phyloP scores from a whole-genome alignment of 306 rosid genomes.

The Pterocarpus santalinus region DNA sequence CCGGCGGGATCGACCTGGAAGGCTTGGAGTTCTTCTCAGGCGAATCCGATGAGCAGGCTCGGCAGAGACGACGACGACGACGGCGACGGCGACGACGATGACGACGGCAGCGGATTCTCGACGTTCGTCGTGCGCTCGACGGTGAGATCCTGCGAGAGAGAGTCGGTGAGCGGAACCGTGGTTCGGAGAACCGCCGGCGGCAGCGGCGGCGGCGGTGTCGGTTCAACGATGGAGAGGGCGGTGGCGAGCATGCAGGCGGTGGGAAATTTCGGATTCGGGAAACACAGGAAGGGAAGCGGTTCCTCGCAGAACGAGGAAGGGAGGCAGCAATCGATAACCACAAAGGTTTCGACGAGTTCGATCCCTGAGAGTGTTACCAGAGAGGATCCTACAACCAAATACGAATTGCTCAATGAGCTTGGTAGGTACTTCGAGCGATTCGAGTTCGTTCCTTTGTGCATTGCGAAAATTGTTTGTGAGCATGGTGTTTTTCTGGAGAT shows the following conservation, averaged over 20 bases:
- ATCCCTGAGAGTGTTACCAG: conserved; percentile 88
- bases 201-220: conserved; percentile 42
- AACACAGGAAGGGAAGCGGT: conserved; percentile 71
- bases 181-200: conserved; percentile 56
- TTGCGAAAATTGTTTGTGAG: background rate
- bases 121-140: conserved; percentile 79
- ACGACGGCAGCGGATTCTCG: conserved; percentile 63
- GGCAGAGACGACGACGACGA: conserved; percentile 42
- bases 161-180: conserved; percentile 72
- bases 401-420: conserved; percentile 95
- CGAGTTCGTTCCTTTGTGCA: background rate
- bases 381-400: conserved; percentile 91
- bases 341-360: conserved; percentile 86
- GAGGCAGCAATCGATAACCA: conserved; percentile 54
- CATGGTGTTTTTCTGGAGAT: background rate
- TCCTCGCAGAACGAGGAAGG: conserved; percentile 71
- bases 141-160: conserved; percentile 63
- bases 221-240: conserved; percentile 82
- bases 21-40: conserved; percentile 53
- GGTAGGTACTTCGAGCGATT: conserved; percentile 59
- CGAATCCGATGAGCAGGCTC: conserved; percentile 49
- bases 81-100: conserved; percentile 51
- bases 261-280: conserved; percentile 83
- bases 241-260: conserved; percentile 95
- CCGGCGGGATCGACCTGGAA: conserved; percentile 49